Percentiles rank a stretch among this genome's conserved stretches.
Evolutionary conservation across 768 basidiomycete species (phyloP).

Genomic region (Suillus hirtellus): DNA sequence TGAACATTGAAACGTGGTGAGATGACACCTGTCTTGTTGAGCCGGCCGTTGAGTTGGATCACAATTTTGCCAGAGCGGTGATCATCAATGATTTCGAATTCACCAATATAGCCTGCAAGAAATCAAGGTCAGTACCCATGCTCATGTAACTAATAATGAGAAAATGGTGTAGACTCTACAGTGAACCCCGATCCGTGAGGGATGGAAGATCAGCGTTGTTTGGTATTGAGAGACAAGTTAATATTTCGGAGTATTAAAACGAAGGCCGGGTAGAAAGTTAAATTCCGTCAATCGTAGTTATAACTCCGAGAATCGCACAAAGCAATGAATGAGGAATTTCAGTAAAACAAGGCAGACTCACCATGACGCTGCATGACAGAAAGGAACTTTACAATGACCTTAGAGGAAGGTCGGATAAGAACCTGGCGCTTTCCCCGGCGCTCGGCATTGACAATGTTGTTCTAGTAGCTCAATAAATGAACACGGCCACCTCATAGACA

Average conservation of each 20-base stretch:
- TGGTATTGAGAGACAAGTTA: constrained; percentile 56
- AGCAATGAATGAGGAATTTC: constrained; percentile 30
- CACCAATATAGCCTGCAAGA: constrained; percentile 87
- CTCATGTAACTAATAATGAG: constrained; percentile 44
- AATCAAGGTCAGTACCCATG: constrained; percentile 11
- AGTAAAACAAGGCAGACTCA: constrained; percentile 40
- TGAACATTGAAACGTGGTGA: constrained; percentile 99
- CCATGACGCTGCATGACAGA: constrained; percentile 99
- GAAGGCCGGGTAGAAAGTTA: constrained; percentile 58
- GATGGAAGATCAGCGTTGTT: constrained; percentile 44
- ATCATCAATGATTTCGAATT: constrained; percentile 98
- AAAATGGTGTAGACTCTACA: constrained; percentile 31
- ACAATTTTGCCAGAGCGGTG: constrained; percentile 98
- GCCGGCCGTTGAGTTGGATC: constrained; percentile 94
- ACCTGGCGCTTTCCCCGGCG: constrained; percentile 99
- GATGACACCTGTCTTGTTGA: constrained; percentile 99
- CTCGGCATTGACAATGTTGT: constrained; percentile 99
- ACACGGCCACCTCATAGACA: not conserved
- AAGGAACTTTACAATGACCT: constrained; percentile 97
- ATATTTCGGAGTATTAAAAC: constrained; percentile 88
- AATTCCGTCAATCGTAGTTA: constrained; percentile 81
- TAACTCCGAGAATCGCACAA: constrained; percentile 62
- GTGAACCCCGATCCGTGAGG: constrained; percentile 29
- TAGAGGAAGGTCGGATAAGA: constrained; percentile 94
- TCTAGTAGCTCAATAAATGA: constrained; percentile 43